phyloP scores from a whole-genome alignment of 108 stramenopile species.

The Aureococcus anophagefferens region DNA sequence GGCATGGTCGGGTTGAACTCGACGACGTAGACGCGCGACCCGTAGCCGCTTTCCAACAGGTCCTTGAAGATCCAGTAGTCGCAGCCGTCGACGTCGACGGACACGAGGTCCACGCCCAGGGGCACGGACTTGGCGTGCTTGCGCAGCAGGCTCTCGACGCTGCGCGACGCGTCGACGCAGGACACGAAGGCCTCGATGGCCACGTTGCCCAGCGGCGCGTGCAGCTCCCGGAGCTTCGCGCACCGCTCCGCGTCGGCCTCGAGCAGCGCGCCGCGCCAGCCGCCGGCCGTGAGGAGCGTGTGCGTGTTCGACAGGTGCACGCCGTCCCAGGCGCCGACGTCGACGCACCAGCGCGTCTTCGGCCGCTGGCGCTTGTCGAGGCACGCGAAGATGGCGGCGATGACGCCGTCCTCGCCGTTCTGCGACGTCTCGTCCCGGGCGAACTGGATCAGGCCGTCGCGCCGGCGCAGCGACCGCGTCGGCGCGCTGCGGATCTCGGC shows the following conservation, averaged over 20 bases:
- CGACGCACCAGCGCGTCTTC: slow-evolving; percentile 47
- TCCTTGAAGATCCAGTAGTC: slow-evolving; percentile 63
- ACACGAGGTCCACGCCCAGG: slow-evolving; percentile 52
- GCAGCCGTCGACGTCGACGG: slow-evolving; percentile 66
- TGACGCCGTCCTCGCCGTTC: slow-evolving; percentile 72
- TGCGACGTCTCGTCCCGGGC: slow-evolving; percentile 50
- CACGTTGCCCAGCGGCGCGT: slow-evolving; percentile 43
- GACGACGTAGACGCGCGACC: slow-evolving; percentile 55
- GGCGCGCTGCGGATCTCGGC: too few species aligned
- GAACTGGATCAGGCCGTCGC: slow-evolving; percentile 57
- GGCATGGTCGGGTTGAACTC: slow-evolving; percentile 78
- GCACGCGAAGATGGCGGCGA: slow-evolving; percentile 43
- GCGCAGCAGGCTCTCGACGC: slow-evolving; percentile 26
- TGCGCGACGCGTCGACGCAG: slow-evolving; percentile 15
- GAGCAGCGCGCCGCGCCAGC: slow-evolving; percentile 57
- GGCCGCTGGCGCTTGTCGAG: slow-evolving; percentile 21
- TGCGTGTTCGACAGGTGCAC: slow-evolving; percentile 62
- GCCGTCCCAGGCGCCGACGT: slow-evolving; percentile 78
- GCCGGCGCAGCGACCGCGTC: slow-evolving; percentile 16
- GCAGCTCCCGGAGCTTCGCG: slow-evolving; percentile 37
- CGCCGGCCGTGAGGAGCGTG: slow-evolving; percentile 34
- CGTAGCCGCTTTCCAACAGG: slow-evolving; percentile 23
- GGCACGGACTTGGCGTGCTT: slow-evolving; percentile 27
- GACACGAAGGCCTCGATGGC: slow-evolving; percentile 34
- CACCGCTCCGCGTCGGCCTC: slow-evolving; percentile 59